A percentile compares a stretch with the other conserved stretches of the same genome.
phyloP scores from a whole-genome alignment of 139 green algal genomes.

The Coelastrella sp. region DNA sequence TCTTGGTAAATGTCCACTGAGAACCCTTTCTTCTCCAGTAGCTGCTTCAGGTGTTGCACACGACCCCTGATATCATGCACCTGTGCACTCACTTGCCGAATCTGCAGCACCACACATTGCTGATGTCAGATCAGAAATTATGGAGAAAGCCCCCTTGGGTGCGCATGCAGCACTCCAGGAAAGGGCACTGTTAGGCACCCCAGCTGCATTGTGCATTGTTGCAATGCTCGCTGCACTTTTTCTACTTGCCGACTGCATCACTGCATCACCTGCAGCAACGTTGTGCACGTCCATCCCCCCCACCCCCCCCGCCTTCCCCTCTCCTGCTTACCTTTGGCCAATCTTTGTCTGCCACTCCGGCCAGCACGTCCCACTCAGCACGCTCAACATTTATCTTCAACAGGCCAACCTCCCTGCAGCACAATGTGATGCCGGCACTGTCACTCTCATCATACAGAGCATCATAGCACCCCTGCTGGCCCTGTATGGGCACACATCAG shows the following conservation, averaged over 20 bases:
- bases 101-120: background rate
- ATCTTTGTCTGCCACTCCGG: slow-evolving; percentile 32
- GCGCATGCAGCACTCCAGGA: no score
- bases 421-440: background rate
- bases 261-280: no score
- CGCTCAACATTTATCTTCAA: slow-evolving; percentile 55
- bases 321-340: slow-evolving; percentile 44
- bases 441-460: background rate
- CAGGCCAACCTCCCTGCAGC: slow-evolving; percentile 46
- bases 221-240: no score
- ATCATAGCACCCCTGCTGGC: background rate
- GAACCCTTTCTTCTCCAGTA: slow-evolving; percentile 36
- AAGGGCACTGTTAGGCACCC: no score
- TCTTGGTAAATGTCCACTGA: slow-evolving; percentile 36
- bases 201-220: no score
- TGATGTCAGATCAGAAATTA: no score
- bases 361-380: slow-evolving; percentile 48
- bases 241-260: no score
- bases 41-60: slow-evolving; percentile 1
- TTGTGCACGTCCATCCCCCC: no score
- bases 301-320: no score
- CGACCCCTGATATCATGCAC: slow-evolving; percentile 46
- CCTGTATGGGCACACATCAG: background rate
- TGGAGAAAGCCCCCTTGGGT: no score
- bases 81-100: slow-evolving; percentile 40